Conservation (phyloP, 179 eudicot genomes). For the Vitellaria paradoxa region DNA sequence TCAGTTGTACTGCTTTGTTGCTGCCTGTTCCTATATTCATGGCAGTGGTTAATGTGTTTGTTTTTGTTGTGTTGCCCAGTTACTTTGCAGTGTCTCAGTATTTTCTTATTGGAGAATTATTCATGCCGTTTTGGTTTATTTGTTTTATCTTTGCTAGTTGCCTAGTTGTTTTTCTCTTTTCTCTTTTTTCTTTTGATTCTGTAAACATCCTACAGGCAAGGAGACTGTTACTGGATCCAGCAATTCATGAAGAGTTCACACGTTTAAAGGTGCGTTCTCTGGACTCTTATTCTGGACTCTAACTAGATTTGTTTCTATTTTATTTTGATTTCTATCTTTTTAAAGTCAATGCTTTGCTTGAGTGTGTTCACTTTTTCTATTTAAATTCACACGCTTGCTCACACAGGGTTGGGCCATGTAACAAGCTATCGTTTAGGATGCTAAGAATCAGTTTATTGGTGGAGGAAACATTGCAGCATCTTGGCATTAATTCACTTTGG, state of each 20-base stretch:
- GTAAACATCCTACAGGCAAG: constrained; percentile 57
- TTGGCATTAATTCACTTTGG: neutral
- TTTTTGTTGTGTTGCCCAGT: neutral
- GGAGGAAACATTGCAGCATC: neutral
- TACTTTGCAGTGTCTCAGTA: neutral
- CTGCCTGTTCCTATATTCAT: neutral
- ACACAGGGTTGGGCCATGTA: neutral
- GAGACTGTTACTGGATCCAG: constrained; percentile 91
- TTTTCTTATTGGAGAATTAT: neutral
- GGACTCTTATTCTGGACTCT: constrained; percentile 5
- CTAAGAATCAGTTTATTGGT: neutral
- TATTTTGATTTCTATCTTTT: neutral
- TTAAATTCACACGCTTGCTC: neutral
- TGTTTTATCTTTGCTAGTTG: neutral
- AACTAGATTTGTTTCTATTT: neutral
- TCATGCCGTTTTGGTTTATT: constrained; percentile 4
- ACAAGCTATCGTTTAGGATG: neutral
- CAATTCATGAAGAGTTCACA: constrained; percentile 96
- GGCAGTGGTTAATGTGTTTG: too few relatives aligned
- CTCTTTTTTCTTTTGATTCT: neutral
- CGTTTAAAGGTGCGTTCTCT: constrained; percentile 67
- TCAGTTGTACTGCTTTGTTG: too few relatives aligned
- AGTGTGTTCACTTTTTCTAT: neutral
- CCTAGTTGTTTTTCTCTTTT: neutral
- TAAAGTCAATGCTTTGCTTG: constrained; percentile 12